Conservation (phyloP, 2,329 filamentous ascomycete genomes). For the Phaeosphaeriaceae sp. region DNA sequence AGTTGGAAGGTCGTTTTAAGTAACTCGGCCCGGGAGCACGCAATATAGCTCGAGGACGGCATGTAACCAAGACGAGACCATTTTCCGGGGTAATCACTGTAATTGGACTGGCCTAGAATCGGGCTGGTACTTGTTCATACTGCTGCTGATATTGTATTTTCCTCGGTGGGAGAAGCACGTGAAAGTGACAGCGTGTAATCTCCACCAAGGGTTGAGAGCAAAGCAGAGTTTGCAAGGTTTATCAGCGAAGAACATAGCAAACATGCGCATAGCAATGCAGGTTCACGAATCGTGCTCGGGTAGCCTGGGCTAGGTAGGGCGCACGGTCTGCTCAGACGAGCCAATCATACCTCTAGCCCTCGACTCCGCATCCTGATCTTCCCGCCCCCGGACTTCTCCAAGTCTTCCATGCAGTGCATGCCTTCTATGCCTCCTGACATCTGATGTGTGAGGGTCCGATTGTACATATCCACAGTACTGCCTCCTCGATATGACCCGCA, state of each 20-base stretch:
- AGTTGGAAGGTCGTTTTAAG: background rate
- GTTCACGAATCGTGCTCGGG: background rate
- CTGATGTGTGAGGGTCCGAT: background rate
- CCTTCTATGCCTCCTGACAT: background rate
- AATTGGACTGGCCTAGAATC: background rate
- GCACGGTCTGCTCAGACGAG: background rate
- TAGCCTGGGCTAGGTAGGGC: background rate
- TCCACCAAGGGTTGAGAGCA: background rate
- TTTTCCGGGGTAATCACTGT: background rate
- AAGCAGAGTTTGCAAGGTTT: background rate
- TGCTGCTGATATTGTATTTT: no score
- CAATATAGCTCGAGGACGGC: background rate
- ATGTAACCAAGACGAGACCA: background rate
- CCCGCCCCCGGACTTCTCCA: conserved; percentile 9
- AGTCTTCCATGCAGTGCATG: conserved; percentile 1
- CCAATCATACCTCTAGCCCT: background rate
- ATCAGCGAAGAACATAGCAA: background rate
- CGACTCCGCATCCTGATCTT: conserved; percentile 6
- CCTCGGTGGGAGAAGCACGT: background rate
- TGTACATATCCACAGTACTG: conserved; percentile 11
- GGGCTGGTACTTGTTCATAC: no score
- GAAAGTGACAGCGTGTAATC: background rate
- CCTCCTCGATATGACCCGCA: conserved; percentile 27
- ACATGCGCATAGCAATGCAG: background rate
- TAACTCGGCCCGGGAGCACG: conserved; percentile 3